These are phyloP conservation scores for Petasospora fabianii DNA, from an alignment of 1,139 yeast species.

Conservation along the genomic window DNA sequence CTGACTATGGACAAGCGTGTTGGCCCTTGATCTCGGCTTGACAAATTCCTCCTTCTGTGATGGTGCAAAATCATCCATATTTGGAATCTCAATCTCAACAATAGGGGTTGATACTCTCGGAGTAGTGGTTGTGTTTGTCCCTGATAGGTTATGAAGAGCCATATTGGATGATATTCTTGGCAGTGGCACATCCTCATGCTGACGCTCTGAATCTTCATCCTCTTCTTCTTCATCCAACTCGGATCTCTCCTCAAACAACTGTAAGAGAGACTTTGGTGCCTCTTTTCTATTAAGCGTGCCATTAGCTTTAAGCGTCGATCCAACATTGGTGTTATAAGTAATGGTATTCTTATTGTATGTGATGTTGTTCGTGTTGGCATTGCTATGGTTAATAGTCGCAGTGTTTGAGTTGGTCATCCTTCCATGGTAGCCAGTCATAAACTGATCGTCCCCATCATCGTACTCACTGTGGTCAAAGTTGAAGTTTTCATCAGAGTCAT, in stretches of 20 bases:
- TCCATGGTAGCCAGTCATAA: conserved; percentile 26
- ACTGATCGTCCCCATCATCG: conserved; percentile 33
- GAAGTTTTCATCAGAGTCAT: conserved; percentile 28
- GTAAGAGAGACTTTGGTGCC: conserved; percentile 72
- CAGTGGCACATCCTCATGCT: conserved; percentile 10
- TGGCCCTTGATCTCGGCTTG: conserved; percentile 44
- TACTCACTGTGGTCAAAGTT: conserved; percentile 31
- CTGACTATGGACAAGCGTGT: conserved; percentile 46
- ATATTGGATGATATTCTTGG: conserved; percentile 30
- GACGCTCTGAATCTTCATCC: conserved; percentile 7
- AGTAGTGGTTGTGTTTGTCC: conserved; percentile 10
- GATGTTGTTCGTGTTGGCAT: conserved; percentile 17
- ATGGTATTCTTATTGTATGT: conserved; percentile 26
- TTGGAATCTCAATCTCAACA: conserved; percentile 58
- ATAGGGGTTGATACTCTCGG: conserved; percentile 38
- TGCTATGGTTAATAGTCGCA: conserved; percentile 12
- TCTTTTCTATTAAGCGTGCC: conserved; percentile 33
- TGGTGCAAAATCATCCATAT: conserved; percentile 33
- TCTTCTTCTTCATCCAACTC: conserved; percentile 27
- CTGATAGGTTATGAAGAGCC: conserved; percentile 42
- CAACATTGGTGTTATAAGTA: conserved; percentile 26
- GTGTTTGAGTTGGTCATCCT: conserved; percentile 13
- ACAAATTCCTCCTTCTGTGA: conserved; percentile 22
- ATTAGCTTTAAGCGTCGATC: conserved; percentile 27
- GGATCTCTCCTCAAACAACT: conserved; percentile 56